These are phyloP conservation scores for Puccinia triticina DNA, from an alignment of 1,284 basidiomycete species.

Conservation along the genomic window DNA sequence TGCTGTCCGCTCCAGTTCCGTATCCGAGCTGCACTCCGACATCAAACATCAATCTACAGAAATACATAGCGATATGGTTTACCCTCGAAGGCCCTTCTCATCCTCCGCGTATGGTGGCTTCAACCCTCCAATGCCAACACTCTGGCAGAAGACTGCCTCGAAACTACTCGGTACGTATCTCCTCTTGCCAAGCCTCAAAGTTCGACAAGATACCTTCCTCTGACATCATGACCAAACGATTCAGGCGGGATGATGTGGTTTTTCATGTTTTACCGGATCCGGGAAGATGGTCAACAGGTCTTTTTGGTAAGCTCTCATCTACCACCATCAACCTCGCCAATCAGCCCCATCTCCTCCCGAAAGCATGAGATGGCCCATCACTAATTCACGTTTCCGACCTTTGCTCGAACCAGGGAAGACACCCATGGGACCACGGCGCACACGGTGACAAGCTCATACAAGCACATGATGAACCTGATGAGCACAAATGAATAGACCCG, in stretches of 20 bases:
- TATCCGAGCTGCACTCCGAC: too few relatives aligned
- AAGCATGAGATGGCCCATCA: neutral
- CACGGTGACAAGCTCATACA: slow-evolving; percentile 40
- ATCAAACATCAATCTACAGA: too few relatives aligned
- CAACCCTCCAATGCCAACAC: slow-evolving; percentile 37
- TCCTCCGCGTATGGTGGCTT: slow-evolving; percentile 44
- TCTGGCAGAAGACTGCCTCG: slow-evolving; percentile 38
- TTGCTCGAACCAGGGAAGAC: slow-evolving; percentile 22
- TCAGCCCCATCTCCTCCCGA: neutral
- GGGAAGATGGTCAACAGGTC: slow-evolving; percentile 48
- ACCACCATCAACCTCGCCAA: neutral
- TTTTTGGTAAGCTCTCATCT: slow-evolving; percentile 27
- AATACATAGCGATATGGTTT: slow-evolving; percentile 24
- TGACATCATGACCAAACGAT: neutral
- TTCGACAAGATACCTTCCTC: neutral
- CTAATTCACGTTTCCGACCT: neutral
- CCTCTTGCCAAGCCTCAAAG: neutral
- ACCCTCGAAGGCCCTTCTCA: slow-evolving; percentile 31
- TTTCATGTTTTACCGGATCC: slow-evolving; percentile 48
- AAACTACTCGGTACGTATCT: slow-evolving; percentile 38
- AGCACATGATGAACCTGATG: too few relatives aligned
- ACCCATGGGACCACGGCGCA: slow-evolving; percentile 47
- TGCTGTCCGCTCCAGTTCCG: too few relatives aligned
- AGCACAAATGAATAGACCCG: too few relatives aligned
- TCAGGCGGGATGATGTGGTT: slow-evolving; percentile 50